Evolutionary conservation across 108 stramenopile genomes (phyloP).

Genomic region (Discostella stelligeroides): DNA sequence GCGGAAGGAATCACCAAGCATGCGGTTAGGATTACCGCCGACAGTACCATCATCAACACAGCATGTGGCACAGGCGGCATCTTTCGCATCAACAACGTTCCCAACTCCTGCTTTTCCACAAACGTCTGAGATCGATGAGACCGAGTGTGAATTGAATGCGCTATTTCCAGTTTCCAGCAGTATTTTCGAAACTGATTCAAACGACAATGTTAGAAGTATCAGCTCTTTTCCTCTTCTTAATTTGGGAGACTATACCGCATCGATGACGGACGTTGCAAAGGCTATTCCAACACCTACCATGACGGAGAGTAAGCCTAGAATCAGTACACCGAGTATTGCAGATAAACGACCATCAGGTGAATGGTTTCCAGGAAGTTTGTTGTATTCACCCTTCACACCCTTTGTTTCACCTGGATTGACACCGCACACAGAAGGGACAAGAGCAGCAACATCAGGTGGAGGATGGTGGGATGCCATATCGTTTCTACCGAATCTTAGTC

Average conservation of each 20-base stretch:
- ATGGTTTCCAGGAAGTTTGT: background rate
- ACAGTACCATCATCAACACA: background rate
- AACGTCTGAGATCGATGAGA: no score
- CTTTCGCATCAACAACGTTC: background rate
- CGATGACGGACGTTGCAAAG: slow-evolving; percentile 27
- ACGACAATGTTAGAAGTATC: background rate
- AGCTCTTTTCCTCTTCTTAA: slow-evolving; percentile 26
- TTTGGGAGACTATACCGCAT: slow-evolving; percentile 26
- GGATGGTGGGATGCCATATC: slow-evolving; percentile 1
- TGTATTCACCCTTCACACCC: background rate
- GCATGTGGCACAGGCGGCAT: background rate
- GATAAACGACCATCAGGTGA: background rate
- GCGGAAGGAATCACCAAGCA: background rate
- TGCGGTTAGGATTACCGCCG: background rate
- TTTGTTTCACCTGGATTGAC: slow-evolving; percentile 8
- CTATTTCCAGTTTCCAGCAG: slow-evolving; percentile 1
- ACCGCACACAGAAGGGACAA: background rate
- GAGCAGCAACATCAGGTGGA: background rate
- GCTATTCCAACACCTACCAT: slow-evolving; percentile 35
- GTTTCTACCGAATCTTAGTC: background rate
- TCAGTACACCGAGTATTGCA: background rate
- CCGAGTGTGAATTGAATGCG: background rate
- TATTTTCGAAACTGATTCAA: background rate
- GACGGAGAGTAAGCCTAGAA: background rate
- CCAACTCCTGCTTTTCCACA: background rate